Evolutionary conservation across 129 eudicot genomes (phyloP).

Genomic region (Arctium lappa): DNA sequence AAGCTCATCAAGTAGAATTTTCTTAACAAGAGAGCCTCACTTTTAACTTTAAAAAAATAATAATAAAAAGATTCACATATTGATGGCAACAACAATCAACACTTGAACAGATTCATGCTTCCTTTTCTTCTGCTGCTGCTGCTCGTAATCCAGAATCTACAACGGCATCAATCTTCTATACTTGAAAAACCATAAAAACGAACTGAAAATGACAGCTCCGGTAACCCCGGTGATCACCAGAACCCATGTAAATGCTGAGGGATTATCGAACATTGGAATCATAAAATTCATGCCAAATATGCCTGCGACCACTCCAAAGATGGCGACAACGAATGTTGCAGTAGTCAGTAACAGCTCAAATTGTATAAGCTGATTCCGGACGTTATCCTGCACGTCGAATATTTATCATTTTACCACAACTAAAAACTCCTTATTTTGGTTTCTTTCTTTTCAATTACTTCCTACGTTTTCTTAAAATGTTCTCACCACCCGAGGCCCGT

Average conservation of each 20-base stretch:
- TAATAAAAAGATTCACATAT: background rate
- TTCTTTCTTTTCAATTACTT: background rate
- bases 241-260: constrained; percentile 84
- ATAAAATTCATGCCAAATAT: constrained; percentile 93
- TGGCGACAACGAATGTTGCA: constrained; percentile 91
- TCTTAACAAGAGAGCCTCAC: constrained; percentile 22
- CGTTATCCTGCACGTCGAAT: constrained; percentile 67
- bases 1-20: constrained; percentile 34
- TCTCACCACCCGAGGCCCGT: background rate
- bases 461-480: background rate
- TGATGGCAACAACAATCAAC: background rate
- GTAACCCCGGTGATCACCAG: constrained; percentile 64
- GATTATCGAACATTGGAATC: constrained; percentile 49
- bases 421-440: background rate
- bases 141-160: constrained; percentile 35
- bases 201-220: constrained; percentile 56
- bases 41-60: background rate
- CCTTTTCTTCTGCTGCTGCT: background rate
- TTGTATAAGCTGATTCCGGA: constrained; percentile 91
- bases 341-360: constrained; percentile 88
- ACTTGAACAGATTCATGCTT: background rate
- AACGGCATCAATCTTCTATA: constrained; percentile 83
- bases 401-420: background rate
- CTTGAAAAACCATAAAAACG: constrained; percentile 85
- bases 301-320: constrained; percentile 97